Base-by-base conservation (phyloP, 148 eudicot genomes). In the Nepenthes mirabilis region DNA sequence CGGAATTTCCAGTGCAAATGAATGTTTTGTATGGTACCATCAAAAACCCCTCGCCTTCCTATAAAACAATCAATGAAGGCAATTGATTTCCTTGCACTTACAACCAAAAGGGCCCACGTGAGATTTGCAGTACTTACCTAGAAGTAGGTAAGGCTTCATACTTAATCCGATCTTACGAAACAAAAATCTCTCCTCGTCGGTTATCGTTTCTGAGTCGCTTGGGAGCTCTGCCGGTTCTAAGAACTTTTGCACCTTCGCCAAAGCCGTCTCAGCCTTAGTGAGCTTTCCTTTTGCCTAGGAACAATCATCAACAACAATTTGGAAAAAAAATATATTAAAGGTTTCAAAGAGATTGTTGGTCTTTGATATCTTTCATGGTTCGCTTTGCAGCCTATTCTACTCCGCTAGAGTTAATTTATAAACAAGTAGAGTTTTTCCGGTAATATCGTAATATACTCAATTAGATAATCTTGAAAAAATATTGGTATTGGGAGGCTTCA, bases 1-100 rank as follows among this genome's bases (percentile, higher is more conserved):
- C 97, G 74, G 67, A 70, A 84, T 69, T 84, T 90, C 97, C 97
- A 90, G 63, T 87, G 95, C 57, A 90, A 64, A 74, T 90, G 97
- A 76, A 90, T 87, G 74, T 87, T 90, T 65, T 87, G 85, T 50
- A 90, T 68, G 32, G 91, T 87, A 60, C 95, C 97, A 68, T 80
- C 85, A 73, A 84, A 90, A 50, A 90, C 72, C 37, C 77, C 91
- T 76, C 95, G 74, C 68, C 89, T 84, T 67, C 97, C 97, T 86
- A 57, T 37, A 48, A 68, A 32, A 57, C 33, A 58, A 57, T 61
- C 48, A 50, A 67, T 37, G 51, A 47, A 23, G 47, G 57, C 34
- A 51, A 68, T n/a, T 64, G 23, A 63, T 45, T 66, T 37, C 11
- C 6, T 52, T 12, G 23, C 6, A 10, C 33, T 33, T 7, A 36